These are phyloP conservation scores for Phytopythium ostracodes DNA, from an alignment of 352 stramenopile species.

Conservation along the genomic window DNA sequence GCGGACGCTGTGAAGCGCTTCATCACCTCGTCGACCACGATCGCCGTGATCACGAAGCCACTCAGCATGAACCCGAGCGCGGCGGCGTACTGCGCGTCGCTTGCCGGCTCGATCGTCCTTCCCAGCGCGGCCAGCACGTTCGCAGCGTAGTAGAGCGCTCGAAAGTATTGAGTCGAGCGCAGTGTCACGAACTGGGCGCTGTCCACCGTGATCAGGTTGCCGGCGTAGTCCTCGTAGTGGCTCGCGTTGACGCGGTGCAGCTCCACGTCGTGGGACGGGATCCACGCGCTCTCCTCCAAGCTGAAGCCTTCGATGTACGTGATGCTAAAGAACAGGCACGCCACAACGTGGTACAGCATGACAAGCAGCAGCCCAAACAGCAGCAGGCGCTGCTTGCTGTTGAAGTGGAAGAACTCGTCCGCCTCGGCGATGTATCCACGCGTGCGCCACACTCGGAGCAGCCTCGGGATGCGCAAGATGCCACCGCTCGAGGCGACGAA, in stretches of 20 bases:
- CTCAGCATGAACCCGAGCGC: conserved; percentile 66
- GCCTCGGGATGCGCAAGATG: conserved; percentile 22
- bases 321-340: conserved; percentile 47
- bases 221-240: conserved; percentile 25
- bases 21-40: conserved; percentile 69
- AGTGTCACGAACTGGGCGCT: conserved; percentile 24
- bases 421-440: conserved; percentile 32
- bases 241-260: conserved; percentile 30
- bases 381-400: conserved; percentile 32
- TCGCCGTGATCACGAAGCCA: conserved; percentile 58
- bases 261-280: conserved; percentile 40
- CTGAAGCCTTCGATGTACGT: conserved; percentile 45
- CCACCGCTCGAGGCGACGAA: conserved; percentile 12
- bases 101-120: conserved; percentile 40
- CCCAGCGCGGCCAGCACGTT: conserved; percentile 46
- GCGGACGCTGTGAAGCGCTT: conserved; percentile 62
- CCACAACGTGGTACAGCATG: conserved; percentile 51
- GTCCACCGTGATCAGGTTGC: conserved; percentile 13
- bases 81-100: conserved; percentile 37
- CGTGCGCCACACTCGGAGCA: conserved; percentile 33
- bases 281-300: conserved; percentile 31
- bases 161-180: conserved; percentile 45
- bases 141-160: conserved; percentile 52
- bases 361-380: conserved; percentile 35
- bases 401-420: conserved; percentile 33